Evolutionary conservation across 768 basidiomycete genomes (phyloP).

Genomic region (Tulasnella sp.): DNA sequence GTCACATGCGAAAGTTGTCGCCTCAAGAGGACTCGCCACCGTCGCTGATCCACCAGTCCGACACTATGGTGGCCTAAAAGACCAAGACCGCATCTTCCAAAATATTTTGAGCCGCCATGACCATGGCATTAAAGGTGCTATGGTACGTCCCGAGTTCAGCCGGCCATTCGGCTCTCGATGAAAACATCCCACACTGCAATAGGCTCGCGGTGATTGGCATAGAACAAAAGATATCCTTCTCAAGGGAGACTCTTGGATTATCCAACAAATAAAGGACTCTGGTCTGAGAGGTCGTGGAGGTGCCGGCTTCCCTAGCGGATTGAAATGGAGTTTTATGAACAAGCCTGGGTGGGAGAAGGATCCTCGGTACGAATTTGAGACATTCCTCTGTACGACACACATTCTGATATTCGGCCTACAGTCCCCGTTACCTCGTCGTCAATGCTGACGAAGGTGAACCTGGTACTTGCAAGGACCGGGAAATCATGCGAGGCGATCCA

Average conservation of each 20-base stretch:
- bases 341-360: constrained; percentile 99
- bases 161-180: constrained; percentile 7
- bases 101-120: constrained; percentile 89
- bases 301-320: constrained; percentile 93
- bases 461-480: constrained; percentile 98
- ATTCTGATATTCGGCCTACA: constrained; percentile 41
- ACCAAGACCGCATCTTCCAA: constrained; percentile 93
- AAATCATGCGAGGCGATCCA: constrained; percentile 96
- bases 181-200: constrained; percentile 25
- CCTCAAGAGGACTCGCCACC: constrained; percentile 58
- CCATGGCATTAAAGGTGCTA: constrained; percentile 89
- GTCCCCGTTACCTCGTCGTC: constrained; percentile 94
- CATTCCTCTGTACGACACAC: not conserved
- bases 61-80: constrained; percentile 90
- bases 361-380: constrained; percentile 57
- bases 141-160: constrained; percentile 53
- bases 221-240: constrained; percentile 92
- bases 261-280: constrained; percentile 93
- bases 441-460: constrained; percentile 99
- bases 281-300: constrained; percentile 95
- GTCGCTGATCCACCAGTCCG: constrained; percentile 84
- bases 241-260: constrained; percentile 98
- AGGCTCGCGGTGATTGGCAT: constrained; percentile 98
- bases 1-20: constrained; percentile 26
- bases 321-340: constrained; percentile 99